These are phyloP conservation scores for Aaosphaeria arxii DNA, from an alignment of 2,329 filamentous ascomycete species.

Conservation along the genomic window DNA sequence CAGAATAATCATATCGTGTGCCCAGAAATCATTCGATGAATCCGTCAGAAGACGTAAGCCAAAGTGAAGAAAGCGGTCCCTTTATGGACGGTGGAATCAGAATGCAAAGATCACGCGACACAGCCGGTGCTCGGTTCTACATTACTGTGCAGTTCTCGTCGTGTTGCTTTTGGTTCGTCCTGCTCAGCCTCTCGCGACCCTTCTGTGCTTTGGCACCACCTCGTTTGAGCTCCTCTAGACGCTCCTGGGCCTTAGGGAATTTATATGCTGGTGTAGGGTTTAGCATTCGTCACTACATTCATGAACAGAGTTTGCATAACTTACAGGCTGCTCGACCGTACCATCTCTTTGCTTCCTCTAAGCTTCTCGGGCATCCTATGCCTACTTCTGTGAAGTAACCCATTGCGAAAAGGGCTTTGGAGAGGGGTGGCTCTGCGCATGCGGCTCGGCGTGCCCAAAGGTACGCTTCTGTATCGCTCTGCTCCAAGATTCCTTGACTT, in stretches of 20 bases:
- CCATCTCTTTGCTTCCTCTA: slow-evolving; percentile 97
- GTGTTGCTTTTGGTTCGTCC: slow-evolving; percentile 79
- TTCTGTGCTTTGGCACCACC: slow-evolving; percentile 71
- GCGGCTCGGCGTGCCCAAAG: slow-evolving; percentile 96
- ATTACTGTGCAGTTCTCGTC: slow-evolving; percentile 87
- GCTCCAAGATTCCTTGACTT: slow-evolving; percentile 78
- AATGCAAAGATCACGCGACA: no score
- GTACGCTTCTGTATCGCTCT: slow-evolving; percentile 94
- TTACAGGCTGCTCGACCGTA: slow-evolving; percentile 95
- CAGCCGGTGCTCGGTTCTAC: slow-evolving; percentile 42
- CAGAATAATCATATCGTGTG: no score
- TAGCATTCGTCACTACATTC: no score
- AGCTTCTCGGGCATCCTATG: slow-evolving; percentile 78
- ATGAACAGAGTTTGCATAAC: slow-evolving; percentile 39
- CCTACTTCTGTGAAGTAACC: slow-evolving; percentile 96
- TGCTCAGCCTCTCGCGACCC: slow-evolving; percentile 73
- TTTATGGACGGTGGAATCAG: no score
- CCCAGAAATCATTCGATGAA: no score
- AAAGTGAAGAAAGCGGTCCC: no score
- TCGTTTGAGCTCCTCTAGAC: slow-evolving; percentile 86
- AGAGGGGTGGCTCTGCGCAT: slow-evolving; percentile 67
- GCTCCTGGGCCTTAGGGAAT: slow-evolving; percentile 87
- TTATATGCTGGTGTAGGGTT: slow-evolving; percentile 67
- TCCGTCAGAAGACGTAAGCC: no score
- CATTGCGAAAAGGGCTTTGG: slow-evolving; percentile 97